These are phyloP conservation scores for Auxenochlorella protothecoides DNA, from an alignment of 139 green algal genomes.

Conservation along the genomic window DNA sequence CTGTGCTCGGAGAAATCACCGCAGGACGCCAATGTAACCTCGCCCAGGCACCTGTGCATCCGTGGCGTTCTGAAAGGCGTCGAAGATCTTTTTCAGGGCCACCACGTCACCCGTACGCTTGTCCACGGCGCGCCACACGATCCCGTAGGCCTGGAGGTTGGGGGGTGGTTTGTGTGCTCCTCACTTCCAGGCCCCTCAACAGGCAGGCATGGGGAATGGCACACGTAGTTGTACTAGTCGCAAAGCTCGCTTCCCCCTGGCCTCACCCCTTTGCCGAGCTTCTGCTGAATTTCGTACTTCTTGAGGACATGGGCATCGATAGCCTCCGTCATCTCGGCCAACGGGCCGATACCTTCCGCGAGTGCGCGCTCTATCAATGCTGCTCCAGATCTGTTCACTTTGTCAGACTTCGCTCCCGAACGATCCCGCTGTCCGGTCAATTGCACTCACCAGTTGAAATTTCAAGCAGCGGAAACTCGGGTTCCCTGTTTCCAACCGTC, in stretches of 20 bases:
- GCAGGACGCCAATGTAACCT: neutral
- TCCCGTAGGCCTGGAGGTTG: conserved; percentile 82
- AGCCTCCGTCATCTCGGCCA: conserved; percentile 64
- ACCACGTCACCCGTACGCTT: conserved; percentile 73
- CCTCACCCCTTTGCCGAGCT: conserved; percentile 84
- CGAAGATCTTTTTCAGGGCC: conserved; percentile 97
- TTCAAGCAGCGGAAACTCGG: no score
- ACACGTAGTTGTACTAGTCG: no score
- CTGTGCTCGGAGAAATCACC: no score
- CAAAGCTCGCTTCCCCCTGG: no score
- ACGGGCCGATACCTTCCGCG: no score
- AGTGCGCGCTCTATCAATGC: no score
- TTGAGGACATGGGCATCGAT: conserved; percentile 87
- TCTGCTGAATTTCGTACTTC: conserved; percentile 90
- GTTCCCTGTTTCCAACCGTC: no score
- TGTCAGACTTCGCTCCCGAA: no score
- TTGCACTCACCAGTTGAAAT: no score
- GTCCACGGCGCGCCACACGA: conserved; percentile 93
- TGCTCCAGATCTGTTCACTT: no score
- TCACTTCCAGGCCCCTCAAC: neutral
- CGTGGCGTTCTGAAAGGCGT: conserved; percentile 95
- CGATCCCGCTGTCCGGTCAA: no score
- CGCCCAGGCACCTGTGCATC: conserved; percentile 76
- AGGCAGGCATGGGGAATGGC: no score
- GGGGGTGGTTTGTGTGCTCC: neutral